Percentiles rank a stretch among this genome's conserved stretches.
These are phyloP conservation scores for Mortierella sp. DNA, from an alignment of 371 early-diverging fungal genomes.

Conservation along the genomic window DNA sequence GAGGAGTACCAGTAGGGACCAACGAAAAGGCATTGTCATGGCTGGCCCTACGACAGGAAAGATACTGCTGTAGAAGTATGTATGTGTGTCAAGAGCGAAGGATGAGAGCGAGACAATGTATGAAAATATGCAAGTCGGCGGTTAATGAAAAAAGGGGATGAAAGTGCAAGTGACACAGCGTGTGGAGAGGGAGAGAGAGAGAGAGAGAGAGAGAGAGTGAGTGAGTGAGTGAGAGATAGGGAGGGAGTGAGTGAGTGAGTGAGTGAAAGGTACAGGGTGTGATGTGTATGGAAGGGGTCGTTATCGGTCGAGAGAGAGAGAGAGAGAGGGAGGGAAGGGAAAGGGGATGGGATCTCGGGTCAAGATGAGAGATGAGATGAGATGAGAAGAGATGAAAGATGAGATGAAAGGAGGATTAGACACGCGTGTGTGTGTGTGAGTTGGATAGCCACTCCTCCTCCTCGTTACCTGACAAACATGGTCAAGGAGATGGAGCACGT, in stretches of 20 bases:
- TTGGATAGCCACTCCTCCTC: not conserved
- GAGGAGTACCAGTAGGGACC: slow-evolving; percentile 31
- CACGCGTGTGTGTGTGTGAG: not conserved
- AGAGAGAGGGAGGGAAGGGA: not conserved
- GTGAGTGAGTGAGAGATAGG: slow-evolving; percentile 2
- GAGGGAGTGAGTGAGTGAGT: not conserved
- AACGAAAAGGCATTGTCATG: slow-evolving; percentile 42
- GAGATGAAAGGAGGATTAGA: not conserved
- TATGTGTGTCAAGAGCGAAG: not conserved
- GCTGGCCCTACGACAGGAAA: slow-evolving; percentile 3
- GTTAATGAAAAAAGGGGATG: not conserved
- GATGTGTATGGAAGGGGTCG: not conserved
- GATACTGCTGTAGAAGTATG: not conserved
- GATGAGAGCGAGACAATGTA: not conserved
- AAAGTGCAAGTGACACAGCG: not conserved
- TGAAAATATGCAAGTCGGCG: not conserved
- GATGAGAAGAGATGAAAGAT: not conserved
- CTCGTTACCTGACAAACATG: not conserved
- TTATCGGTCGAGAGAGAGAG: not conserved
- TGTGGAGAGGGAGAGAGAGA: not conserved
- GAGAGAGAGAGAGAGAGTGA: not conserved
- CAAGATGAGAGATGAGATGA: not conserved
- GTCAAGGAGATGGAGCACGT: not conserved
- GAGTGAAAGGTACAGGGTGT: not conserved
- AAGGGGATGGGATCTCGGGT: not conserved